Base-by-base conservation (phyloP, 2,329 filamentous ascomycete genomes). In the Emmonsia crescens region DNA sequence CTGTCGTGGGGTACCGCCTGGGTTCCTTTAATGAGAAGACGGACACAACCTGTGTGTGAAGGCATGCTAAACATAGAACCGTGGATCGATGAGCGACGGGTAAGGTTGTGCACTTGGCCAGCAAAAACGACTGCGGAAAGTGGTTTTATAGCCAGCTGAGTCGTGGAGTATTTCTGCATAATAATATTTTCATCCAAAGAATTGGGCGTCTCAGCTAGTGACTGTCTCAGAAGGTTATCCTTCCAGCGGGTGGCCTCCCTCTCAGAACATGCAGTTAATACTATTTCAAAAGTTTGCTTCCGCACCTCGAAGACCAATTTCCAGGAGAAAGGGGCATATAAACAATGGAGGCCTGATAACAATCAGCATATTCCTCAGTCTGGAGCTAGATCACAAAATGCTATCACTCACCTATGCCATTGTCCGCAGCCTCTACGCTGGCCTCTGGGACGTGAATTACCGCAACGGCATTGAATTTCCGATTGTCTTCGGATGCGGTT, bases 251-350 rank as follows among this genome's bases (percentile, higher is more conserved):
- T 78, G 68, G 94, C 90, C 72, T 99, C 93, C 48, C 82, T 84
- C 0, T 85, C 79, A 1, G 88, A 93, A 68, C 91, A 96, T 42
- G 91, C 93, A 66, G 89, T 95, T 76, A 96, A 81, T 48, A 96
- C 85, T 19, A 96, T 76, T 74, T 97, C 93, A 71, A 89, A 93
- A 60, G 93, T 79, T 63, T 89, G 85, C 66, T 88, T 83, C 61
- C 88, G 82, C 66, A 84, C 84, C 71, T 94, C 87, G 69, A 97
- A 96, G 2, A 90, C 81, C 12, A 96, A 70, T 72, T 97, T 99
- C 93, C 92, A 97, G 1, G 91, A 94, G 72, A 89, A 89, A 0
- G 89, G 86, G 0, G 89, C 89, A 2, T 89, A 89, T 65, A 94
- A 87, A 69, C 91, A 96, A 78, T 93, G 91, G 8, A 97, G 73